Conservation (phyloP, 148 eudicot genomes). For the Talinum fruticosum region DNA sequence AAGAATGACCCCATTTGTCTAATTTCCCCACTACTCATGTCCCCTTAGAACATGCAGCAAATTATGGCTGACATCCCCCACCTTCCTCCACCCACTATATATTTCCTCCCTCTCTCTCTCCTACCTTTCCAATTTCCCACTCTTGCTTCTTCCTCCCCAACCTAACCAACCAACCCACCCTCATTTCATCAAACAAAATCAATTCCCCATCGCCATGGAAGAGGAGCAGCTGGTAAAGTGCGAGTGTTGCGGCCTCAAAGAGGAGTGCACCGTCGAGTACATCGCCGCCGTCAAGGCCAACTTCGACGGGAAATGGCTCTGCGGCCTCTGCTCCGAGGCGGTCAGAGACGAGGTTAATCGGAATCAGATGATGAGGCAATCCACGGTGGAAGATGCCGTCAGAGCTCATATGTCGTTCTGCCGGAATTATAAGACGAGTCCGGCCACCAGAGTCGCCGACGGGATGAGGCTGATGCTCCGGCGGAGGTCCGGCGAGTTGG, state of each 20-base stretch:
- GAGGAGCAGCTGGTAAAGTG: slow-evolving; percentile 53
- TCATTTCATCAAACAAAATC: neutral
- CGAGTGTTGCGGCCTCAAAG: slow-evolving; percentile 73
- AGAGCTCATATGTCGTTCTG: slow-evolving; percentile 72
- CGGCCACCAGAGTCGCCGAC: slow-evolving; percentile 63
- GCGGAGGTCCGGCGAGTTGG: slow-evolving; percentile 42
- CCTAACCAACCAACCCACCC: neutral
- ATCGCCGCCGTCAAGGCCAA: slow-evolving; percentile 55
- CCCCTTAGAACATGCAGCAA: slow-evolving; percentile 76
- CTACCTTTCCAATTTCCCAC: neutral
- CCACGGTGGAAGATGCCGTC: slow-evolving; percentile 53
- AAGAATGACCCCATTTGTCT: slow-evolving; percentile 36
- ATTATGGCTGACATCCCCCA: slow-evolving; percentile 48
- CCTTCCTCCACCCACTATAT: slow-evolving; percentile 31
- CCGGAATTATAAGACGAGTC: slow-evolving; percentile 54
- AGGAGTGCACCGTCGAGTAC: slow-evolving; percentile 72
- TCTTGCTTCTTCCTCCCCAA: neutral
- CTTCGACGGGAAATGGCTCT: slow-evolving; percentile 79
- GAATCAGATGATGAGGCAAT: slow-evolving; percentile 15
- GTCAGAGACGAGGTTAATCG: slow-evolving; percentile 58
- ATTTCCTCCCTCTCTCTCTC: neutral
- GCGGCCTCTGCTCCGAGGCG: slow-evolving; percentile 77
- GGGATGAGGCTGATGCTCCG: slow-evolving; percentile 72
- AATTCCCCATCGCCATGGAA: slow-evolving; percentile 31
- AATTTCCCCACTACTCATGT: slow-evolving; percentile 48